Evolutionary conservation across 2,329 filamentous ascomycete species (phyloP).

Genomic region (Colletotrichum truncatum): DNA sequence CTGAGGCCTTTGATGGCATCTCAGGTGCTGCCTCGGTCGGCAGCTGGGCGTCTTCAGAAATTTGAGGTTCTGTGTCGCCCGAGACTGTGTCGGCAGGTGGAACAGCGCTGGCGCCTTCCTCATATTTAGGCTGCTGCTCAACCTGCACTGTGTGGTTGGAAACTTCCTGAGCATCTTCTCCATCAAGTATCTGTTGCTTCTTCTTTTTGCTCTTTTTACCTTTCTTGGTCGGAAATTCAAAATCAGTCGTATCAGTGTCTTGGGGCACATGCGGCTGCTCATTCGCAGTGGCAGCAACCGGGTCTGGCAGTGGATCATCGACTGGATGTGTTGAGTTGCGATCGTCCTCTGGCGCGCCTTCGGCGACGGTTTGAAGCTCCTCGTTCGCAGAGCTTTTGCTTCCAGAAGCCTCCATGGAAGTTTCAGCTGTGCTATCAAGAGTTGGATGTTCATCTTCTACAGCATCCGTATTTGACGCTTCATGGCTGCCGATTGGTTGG

Average conservation of each 20-base stretch:
- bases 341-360: neutral
- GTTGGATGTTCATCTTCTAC: neutral
- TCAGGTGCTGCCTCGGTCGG: neutral
- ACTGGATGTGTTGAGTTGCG: neutral
- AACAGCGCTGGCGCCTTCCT: neutral
- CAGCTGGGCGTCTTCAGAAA: neutral
- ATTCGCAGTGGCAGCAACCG: neutral
- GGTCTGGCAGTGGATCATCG: neutral
- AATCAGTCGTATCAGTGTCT: neutral
- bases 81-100: neutral
- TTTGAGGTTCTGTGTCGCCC: neutral
- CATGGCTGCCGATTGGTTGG: neutral
- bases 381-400: slow-evolving; percentile 34
- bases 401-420: neutral
- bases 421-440: neutral
- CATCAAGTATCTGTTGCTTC: slow-evolving; percentile 25
- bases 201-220: slow-evolving; percentile 44
- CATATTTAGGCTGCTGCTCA: neutral
- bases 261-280: neutral
- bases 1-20: neutral
- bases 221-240: slow-evolving; percentile 11
- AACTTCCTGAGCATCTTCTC: slow-evolving; percentile 4
- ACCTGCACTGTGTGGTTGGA: neutral
- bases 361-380: slow-evolving; percentile 32
- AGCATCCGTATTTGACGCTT: neutral